Conservation (phyloP, 177 flowering plant genomes). For the Vitis hybrid region DNA sequence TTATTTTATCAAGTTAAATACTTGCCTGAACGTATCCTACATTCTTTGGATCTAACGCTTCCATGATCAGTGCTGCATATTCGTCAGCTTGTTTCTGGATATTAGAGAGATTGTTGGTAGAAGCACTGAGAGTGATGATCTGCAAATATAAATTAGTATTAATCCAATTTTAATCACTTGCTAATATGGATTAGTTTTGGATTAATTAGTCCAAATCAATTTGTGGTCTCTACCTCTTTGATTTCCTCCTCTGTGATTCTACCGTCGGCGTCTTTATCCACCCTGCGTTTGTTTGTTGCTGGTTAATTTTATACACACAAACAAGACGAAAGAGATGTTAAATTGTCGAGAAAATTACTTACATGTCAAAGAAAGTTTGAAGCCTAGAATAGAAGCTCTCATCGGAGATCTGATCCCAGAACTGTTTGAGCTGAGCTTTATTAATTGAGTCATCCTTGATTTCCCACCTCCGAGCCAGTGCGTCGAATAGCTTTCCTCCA, state of each 20-base stretch:
- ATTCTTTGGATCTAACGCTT: constrained; percentile 51
- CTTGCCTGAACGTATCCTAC: constrained; percentile 57
- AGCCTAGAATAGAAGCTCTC: constrained; percentile 55
- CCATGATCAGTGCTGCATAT: constrained; percentile 69
- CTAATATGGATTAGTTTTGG: no score
- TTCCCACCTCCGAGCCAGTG: constrained; percentile 29
- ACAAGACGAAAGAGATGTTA: neutral
- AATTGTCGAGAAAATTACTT: neutral
- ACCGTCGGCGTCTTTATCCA: constrained; percentile 77
- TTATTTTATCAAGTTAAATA: neutral
- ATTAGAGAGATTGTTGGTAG: constrained; percentile 51
- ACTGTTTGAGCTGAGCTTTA: constrained; percentile 33
- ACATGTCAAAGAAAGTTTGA: constrained; percentile 57
- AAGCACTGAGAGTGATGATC: constrained; percentile 62
- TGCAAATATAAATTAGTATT: constrained; percentile 15
- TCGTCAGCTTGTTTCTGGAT: constrained; percentile 58
- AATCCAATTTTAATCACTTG: no score
- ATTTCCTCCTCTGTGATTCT: constrained; percentile 66
- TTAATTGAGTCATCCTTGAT: constrained; percentile 17
- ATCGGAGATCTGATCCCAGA: constrained; percentile 51
- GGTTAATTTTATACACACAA: neutral
- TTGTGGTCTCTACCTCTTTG: constrained; percentile 39
- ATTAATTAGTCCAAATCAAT: no score
- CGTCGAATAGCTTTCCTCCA: constrained; percentile 38
- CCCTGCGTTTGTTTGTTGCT: constrained; percentile 43